phyloP scores from a whole-genome alignment of 78 protist genomes.

The Chrysochromulina tobinii region DNA sequence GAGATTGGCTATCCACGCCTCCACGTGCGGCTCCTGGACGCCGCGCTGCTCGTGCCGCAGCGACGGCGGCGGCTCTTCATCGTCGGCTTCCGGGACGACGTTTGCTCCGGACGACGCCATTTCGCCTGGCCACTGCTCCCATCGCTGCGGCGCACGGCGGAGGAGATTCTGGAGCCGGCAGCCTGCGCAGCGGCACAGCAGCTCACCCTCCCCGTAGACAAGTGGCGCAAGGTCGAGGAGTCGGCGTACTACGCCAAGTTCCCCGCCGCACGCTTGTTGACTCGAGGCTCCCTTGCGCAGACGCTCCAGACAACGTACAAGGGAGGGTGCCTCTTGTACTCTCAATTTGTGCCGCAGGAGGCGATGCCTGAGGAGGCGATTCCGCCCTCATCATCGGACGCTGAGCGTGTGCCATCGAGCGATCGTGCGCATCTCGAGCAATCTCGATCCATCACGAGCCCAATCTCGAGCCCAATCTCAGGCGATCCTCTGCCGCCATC shows the following conservation, averaged over 20 bases:
- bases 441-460: no score
- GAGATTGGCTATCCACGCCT: neutral
- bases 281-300: neutral
- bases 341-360: neutral
- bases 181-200: neutral
- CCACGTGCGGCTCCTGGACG: neutral
- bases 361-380: no score
- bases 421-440: no score
- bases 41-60: neutral
- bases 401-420: no score
- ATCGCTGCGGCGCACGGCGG: neutral
- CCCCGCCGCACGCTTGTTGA: neutral
- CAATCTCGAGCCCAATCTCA: no score
- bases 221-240: neutral
- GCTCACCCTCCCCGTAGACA: neutral
- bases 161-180: neutral
- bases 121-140: neutral
- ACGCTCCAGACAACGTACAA: neutral
- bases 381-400: no score
- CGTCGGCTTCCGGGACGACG: neutral
- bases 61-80: neutral
- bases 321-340: neutral
- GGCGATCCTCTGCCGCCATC: no score
- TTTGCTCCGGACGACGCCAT: no score
- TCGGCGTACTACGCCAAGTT: neutral